Evolutionary conservation across 345 rosid species (phyloP).

Genomic region (Citrus reticulata): DNA sequence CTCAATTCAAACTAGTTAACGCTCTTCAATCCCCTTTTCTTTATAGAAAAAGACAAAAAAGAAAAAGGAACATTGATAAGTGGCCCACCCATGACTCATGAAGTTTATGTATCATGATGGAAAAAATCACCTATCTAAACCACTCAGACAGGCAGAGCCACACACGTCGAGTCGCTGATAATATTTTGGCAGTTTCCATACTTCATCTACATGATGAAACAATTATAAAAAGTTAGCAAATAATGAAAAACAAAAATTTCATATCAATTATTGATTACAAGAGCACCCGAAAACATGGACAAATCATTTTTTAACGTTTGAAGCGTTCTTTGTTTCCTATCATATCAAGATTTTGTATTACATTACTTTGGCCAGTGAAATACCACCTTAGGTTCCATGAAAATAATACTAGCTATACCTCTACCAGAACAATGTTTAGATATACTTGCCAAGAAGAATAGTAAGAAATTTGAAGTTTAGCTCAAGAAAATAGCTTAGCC

Average conservation of each 20-base stretch:
- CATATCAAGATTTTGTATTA: not conserved
- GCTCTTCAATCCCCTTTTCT: no score
- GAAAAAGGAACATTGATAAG: not conserved
- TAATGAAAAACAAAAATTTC: not conserved
- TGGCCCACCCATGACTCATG: not conserved
- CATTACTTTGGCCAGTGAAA: not conserved
- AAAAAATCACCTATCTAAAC: not conserved
- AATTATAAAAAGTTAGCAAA: not conserved
- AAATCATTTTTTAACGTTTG: not conserved
- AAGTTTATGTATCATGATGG: not conserved
- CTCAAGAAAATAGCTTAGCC: slow-evolving; percentile 30
- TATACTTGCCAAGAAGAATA: not conserved
- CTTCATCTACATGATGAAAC: not conserved
- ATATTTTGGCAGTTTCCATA: not conserved
- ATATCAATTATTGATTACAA: not conserved
- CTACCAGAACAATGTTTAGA: not conserved
- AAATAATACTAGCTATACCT: not conserved
- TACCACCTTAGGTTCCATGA: not conserved
- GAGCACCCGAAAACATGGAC: not conserved
- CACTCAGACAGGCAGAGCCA: not conserved
- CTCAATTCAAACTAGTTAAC: no score
- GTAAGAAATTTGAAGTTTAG: not conserved
- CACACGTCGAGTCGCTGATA: not conserved
- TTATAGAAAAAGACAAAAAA: no score
- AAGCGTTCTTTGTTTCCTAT: not conserved